These are phyloP conservation scores for Chaetomium olivaceum DNA, from an alignment of 2,329 filamentous ascomycete genomes.

Conservation along the genomic window DNA sequence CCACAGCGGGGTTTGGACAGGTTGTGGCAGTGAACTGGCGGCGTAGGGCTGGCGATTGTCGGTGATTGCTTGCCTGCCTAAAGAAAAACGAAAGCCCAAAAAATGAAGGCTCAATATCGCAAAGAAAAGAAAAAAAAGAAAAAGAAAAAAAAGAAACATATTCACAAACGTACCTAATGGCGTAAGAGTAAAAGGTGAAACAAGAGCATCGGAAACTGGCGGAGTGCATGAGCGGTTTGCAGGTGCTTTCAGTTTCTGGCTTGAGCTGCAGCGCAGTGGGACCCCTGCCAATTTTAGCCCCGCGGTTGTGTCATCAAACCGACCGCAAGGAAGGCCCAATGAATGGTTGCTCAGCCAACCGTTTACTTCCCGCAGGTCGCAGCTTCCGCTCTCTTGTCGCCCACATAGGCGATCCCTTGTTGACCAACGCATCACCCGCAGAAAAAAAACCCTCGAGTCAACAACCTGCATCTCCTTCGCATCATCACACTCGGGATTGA, in stretches of 20 bases:
- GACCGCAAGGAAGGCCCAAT: conserved; percentile 9
- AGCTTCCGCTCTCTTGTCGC: conserved; percentile 16
- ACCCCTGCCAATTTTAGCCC: conserved; percentile 25
- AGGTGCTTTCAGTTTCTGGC: conserved; percentile 8
- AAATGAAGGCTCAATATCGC: not conserved
- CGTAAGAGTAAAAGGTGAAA: not conserved
- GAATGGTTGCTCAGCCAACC: conserved; percentile 35
- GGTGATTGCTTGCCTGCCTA: not conserved
- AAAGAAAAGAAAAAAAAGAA: too few species aligned
- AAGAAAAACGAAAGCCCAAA: not conserved
- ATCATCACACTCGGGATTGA: conserved; percentile 13
- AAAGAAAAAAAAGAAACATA: not conserved
- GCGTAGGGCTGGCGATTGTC: conserved; percentile 19
- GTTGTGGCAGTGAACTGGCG: conserved; percentile 5
- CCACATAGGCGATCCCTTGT: conserved; percentile 13
- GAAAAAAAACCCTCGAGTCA: conserved; percentile 11
- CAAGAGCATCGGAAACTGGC: not conserved
- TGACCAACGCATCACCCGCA: conserved; percentile 15
- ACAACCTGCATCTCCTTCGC: conserved; percentile 18
- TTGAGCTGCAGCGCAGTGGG: conserved; percentile 10
- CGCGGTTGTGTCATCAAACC: conserved; percentile 30
- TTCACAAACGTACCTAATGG: not conserved
- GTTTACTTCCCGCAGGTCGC: conserved; percentile 33
- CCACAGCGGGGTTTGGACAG: conserved; percentile 20
- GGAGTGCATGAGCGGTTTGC: not conserved